Evolutionary conservation across 495 filamentous ascomycete species (phyloP).

Genomic region (Lasiosphaeriaceae sp.): DNA sequence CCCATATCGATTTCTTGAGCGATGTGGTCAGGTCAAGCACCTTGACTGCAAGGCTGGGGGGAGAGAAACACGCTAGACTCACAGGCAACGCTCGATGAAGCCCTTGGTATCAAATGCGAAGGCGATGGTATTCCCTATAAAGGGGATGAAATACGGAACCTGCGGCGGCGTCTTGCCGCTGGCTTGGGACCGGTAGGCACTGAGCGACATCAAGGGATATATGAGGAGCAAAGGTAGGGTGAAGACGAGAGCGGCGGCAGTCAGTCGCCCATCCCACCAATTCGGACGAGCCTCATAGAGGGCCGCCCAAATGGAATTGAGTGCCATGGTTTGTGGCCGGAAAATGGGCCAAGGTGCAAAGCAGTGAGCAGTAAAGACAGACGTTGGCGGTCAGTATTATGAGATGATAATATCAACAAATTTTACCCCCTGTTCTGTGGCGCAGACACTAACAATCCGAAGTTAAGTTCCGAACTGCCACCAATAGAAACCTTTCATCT

Average conservation of each 20-base stretch:
- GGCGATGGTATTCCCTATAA: conserved; percentile 17
- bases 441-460: too few relatives aligned
- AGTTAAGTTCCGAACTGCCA: too few relatives aligned
- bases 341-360: too few relatives aligned
- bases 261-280: neutral
- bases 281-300: neutral
- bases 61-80: neutral
- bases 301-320: too few relatives aligned
- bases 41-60: neutral
- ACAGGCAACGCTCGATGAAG: conserved; percentile 9
- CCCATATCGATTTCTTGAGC: conserved; percentile 1
- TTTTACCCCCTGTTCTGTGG: too few relatives aligned
- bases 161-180: conserved; percentile 12
- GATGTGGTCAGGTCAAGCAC: neutral
- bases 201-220: conserved; percentile 5
- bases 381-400: too few relatives aligned
- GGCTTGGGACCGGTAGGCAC: neutral
- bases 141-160: conserved; percentile 22
- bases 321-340: too few relatives aligned
- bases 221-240: conserved; percentile 13
- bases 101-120: conserved; percentile 17
- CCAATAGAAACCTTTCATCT: too few relatives aligned
- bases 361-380: too few relatives aligned
- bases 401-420: too few relatives aligned
- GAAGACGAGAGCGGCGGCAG: neutral